Evolutionary conservation across 1,139 yeast genomes (phyloP), one percentile per base, ranked within the genome.

Genomic region (Pichia norvegensis): DNA sequence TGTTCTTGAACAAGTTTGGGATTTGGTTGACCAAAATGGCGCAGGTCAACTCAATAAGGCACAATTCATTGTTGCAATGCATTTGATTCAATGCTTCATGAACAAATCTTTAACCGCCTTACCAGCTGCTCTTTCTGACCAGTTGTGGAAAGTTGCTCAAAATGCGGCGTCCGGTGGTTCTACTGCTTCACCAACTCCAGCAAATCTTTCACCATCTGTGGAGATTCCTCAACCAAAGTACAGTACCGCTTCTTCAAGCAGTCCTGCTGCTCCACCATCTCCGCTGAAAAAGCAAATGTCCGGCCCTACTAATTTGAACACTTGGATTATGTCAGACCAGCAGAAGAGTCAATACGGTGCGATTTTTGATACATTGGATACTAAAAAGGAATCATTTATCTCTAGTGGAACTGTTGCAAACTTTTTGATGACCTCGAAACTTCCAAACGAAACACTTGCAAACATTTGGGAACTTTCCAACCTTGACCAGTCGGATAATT

Each of bases 391-490:
- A 1, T 96, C 95, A 3, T 63, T 71, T 1, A 74, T 92, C 57
- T 78, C 81, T 31, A 85, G 90, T 9, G 76, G 74, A 51, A 90
- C 87, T 54, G 92, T 94, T 38, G 98, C 95, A 3, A 81, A 85
- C 8, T 88, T 90, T 62, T 77, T 94, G 59, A 79, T 87, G 73
- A 84, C 95, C 11, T 90, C 97, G 2, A 85, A 86, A 52, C 74
- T 94, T 49, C 74, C 81, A 40, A 96, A 90, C 59, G 94, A 86
- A 48, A 81, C 79, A 35, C 73, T 94, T 55, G 98, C 98, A 1
- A 70, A 79, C 29, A 80, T 94, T 39, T 94, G 99, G 99, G 97
- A 92, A 64, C 72, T 92, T 58, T 80, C 97, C 7, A 97, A 94
- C 64, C 75, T 88, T 51, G 85, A 86, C 56, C 87, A 88, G 64